These are phyloP conservation scores for Zasmidium angulare DNA, from an alignment of 2,329 filamentous ascomycete species.

Conservation along the genomic window DNA sequence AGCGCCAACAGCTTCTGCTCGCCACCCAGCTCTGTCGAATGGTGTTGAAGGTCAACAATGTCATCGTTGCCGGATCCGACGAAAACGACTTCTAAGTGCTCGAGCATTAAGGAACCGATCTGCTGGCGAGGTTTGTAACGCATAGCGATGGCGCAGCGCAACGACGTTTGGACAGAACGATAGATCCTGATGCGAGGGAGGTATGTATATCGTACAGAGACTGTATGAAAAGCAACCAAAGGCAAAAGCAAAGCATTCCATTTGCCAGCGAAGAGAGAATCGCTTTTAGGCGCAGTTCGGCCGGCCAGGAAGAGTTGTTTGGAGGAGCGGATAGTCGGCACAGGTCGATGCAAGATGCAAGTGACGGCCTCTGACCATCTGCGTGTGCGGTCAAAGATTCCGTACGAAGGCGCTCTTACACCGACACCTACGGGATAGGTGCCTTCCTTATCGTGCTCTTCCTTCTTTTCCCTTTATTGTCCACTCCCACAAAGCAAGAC, in stretches of 20 bases:
- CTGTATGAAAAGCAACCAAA: slow-evolving; percentile 6
- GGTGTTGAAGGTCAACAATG: slow-evolving; percentile 95
- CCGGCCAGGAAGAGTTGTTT: not conserved
- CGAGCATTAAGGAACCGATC: not conserved
- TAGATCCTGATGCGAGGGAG: slow-evolving; percentile 4
- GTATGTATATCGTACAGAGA: slow-evolving; percentile 22
- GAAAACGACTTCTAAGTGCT: slow-evolving; percentile 73
- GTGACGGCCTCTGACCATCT: not conserved
- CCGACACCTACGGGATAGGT: not conserved
- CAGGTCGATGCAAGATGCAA: not conserved
- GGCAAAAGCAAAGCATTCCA: not conserved
- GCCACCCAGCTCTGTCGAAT: slow-evolving; percentile 97
- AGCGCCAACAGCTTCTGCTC: slow-evolving; percentile 93
- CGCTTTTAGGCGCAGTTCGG: not conserved
- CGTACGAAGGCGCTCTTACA: not conserved
- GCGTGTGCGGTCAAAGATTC: not conserved
- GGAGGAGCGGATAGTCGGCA: not conserved
- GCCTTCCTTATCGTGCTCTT: not conserved
- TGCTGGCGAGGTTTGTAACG: not conserved
- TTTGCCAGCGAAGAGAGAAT: not conserved
- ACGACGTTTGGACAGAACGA: slow-evolving; percentile 11
- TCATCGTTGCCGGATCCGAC: slow-evolving; percentile 84
- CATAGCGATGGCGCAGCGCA: slow-evolving; percentile 13
- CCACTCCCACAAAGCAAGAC: not conserved
- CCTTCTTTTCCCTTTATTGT: not conserved